Evolutionary conservation across 805 yeast genomes (phyloP), one percentile per base, ranked within the genome.

Genomic region (Starmerella sp.): DNA sequence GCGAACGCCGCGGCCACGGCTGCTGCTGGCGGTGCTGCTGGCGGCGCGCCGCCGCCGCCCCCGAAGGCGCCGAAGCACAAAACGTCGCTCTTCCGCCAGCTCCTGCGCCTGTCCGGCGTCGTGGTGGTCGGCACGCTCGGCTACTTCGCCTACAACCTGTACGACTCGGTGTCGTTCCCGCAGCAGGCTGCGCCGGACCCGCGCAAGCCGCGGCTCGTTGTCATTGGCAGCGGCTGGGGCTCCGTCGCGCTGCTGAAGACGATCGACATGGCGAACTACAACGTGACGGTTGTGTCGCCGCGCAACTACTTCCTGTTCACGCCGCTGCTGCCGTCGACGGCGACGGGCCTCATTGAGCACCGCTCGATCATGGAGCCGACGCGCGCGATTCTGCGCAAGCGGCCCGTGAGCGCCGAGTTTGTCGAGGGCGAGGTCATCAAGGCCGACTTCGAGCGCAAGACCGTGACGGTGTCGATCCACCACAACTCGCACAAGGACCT

Each of bases 321-420:
- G 55, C 97, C 97, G n/a, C 75, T 90, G 68, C 77, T 90, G 64
- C 97, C 97, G 48, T 86, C 95, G 30, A 86, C 91, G 62, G 95
- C 97, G 55, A 90, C 95, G 39, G 97, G 97, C 60, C 86, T 96
- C 51, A 81, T 88, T 57, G 96, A 87, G 66, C 73, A 69, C 64
- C 86, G 93, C 70, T 90, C 97, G 29, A 90, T 90, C 67, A 84
- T 88, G 72, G 97, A 90, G 70, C 96, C 97, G 35, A 88, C 91
- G 54, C 81, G 96, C 71, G 76, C 86, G 52, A 84, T 90, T 65
- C 84, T 93, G 56, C 83, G 95, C 73, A 74, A 72, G 66, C 79
- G 79, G 73, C 77, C 83, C 71, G 74, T 82, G 35, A 77, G 82
- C 4, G 90, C 88, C 67, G 89, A 85, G 67, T 91, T 86, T 71